Conservation (phyloP, 192 early-diverging fungal genomes). For the Linnemannia hyalina region DNA sequence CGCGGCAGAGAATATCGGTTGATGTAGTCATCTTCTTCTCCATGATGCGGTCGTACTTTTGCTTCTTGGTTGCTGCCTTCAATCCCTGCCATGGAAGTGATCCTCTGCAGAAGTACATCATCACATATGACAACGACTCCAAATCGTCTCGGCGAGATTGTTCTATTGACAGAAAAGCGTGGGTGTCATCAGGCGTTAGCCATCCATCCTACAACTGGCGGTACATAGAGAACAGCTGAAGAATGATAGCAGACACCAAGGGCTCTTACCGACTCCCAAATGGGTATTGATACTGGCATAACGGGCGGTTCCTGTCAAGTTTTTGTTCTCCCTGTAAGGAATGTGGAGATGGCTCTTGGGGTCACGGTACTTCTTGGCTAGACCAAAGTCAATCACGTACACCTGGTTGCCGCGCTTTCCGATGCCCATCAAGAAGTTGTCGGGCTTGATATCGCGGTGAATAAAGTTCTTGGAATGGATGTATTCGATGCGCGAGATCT, state of each 20-base stretch:
- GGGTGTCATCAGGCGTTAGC: background rate
- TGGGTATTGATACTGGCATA: conserved; percentile 95
- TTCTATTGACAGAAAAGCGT: conserved; percentile 61
- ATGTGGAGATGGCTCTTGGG: conserved; percentile 89
- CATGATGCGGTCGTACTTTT: conserved; percentile 97
- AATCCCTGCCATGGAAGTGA: conserved; percentile 94
- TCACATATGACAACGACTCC: conserved; percentile 89
- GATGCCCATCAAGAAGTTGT: conserved; percentile 94
- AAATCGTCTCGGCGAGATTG: conserved; percentile 93
- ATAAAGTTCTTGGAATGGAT: conserved; percentile 92
- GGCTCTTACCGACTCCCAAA: conserved; percentile 75
- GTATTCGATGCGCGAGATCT: conserved; percentile 82
- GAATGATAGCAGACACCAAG: background rate
- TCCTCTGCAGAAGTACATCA: conserved; percentile 94
- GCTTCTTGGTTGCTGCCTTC: conserved; percentile 90
- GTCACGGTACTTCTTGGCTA: conserved; percentile 91
- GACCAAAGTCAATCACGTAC: conserved; percentile 92
- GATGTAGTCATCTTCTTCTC: conserved; percentile 92
- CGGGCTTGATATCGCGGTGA: conserved; percentile 92
- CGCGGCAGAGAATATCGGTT: conserved; percentile 85
- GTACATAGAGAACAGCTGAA: background rate
- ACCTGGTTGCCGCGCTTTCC: conserved; percentile 87
- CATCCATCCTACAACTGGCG: background rate
- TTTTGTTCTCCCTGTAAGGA: conserved; percentile 93
- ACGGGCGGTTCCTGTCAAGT: conserved; percentile 91